phyloP scores from a whole-genome alignment of 176 grass and related monocot genomes.

The Paspalum notatum region DNA sequence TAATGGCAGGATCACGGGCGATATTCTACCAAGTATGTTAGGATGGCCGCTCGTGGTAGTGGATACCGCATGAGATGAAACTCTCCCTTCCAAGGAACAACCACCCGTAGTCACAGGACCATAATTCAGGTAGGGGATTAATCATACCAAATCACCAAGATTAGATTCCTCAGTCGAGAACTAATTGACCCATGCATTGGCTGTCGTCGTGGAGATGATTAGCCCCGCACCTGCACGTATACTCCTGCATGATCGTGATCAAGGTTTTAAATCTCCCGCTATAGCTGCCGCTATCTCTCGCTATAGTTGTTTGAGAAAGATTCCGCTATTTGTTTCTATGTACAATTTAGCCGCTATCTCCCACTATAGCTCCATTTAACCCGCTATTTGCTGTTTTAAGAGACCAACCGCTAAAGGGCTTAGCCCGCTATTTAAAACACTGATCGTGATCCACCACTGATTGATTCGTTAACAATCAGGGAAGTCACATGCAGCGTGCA shows the following conservation, averaged over 20 bases:
- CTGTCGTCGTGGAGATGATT: conserved; percentile 31
- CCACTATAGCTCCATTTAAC: no score
- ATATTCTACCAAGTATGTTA: background rate
- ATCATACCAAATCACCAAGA: conserved; percentile 9
- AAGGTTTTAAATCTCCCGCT: no score
- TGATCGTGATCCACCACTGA: conserved; percentile 21
- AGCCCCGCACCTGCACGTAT: conserved; percentile 18
- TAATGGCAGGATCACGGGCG: background rate
- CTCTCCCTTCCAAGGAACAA: conserved; percentile 35
- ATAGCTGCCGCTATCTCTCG: no score
- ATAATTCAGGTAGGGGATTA: background rate
- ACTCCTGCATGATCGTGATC: conserved; percentile 18
- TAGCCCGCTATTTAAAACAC: no score
- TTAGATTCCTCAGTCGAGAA: conserved; percentile 23
- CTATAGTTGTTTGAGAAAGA: no score
- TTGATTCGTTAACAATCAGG: conserved; percentile 2
- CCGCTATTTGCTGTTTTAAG: no score
- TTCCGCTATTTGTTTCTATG: no score
- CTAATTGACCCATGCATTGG: background rate
- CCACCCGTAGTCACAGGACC: background rate
- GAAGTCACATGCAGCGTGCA: conserved; percentile 29
- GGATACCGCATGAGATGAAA: background rate
- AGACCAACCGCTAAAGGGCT: no score
- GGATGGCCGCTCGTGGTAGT: background rate
- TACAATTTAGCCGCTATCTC: no score